Evolutionary conservation across 352 stramenopile species (phyloP).

Genomic region (Phytopythium aichiense): DNA sequence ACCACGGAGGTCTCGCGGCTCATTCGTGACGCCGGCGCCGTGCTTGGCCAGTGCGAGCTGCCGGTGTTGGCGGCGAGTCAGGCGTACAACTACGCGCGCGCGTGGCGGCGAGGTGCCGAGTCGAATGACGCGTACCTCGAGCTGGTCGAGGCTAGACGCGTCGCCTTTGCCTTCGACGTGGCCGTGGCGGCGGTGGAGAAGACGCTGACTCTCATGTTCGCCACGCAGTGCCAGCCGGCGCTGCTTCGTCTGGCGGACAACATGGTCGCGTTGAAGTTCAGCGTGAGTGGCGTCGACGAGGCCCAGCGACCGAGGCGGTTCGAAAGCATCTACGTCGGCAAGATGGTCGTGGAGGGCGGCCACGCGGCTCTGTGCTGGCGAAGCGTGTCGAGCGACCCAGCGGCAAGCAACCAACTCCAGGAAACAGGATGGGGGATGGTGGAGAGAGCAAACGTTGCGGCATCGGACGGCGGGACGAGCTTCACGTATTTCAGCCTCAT

Average conservation of each 20-base stretch:
- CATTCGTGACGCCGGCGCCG: not conserved
- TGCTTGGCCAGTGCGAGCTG: not conserved
- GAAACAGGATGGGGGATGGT: not conserved
- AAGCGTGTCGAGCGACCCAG: not conserved
- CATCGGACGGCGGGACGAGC: not conserved
- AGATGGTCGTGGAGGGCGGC: not conserved
- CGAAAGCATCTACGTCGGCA: not conserved
- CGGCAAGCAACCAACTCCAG: not conserved
- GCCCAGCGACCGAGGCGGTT: not conserved
- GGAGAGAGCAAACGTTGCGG: not conserved
- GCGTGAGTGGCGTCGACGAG: not conserved
- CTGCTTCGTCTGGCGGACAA: not conserved
- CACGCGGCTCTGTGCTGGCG: not conserved
- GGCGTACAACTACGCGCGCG: not conserved
- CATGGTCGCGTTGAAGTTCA: not conserved
- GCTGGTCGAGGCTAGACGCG: not conserved
- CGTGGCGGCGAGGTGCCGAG: not conserved
- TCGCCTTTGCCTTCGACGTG: not conserved
- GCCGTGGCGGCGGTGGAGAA: not conserved
- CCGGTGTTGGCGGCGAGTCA: not conserved
- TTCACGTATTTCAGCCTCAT: not conserved
- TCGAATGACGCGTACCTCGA: not conserved
- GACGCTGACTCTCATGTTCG: not conserved
- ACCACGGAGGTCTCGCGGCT: not conserved
- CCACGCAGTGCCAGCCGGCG: not conserved